Evolutionary conservation across 2,329 filamentous ascomycete species (phyloP).

Genomic region (Pleurostoma richardsiae): DNA sequence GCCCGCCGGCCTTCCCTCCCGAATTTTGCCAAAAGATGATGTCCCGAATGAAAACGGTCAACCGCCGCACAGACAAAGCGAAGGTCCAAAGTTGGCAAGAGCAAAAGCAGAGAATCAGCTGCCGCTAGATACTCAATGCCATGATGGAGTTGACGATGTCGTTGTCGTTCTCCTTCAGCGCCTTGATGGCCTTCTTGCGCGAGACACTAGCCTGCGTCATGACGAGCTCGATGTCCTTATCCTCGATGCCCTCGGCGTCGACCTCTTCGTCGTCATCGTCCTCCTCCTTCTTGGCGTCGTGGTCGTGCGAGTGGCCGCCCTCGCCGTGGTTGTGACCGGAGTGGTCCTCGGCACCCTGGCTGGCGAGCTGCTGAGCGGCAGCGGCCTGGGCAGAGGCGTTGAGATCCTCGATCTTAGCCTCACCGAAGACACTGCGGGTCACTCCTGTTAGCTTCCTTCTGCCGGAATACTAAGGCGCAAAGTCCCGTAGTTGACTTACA

Average conservation of each 20-base stretch:
- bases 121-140: constrained; percentile 76
- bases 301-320: constrained; percentile 22
- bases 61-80: background rate
- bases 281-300: constrained; percentile 69
- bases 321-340: constrained; percentile 55
- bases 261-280: constrained; percentile 96
- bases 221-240: constrained; percentile 99
- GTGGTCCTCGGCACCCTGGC: constrained; percentile 62
- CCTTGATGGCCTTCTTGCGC: constrained; percentile 98
- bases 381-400: constrained; percentile 97
- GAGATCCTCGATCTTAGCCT: constrained; percentile 99
- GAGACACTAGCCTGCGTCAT: constrained; percentile 97
- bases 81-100: background rate
- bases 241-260: constrained; percentile 88
- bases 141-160: constrained; percentile 99
- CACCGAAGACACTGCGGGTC: constrained; percentile 81
- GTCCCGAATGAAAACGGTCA: background rate
- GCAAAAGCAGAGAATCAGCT: background rate
- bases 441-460: constrained; percentile 8
- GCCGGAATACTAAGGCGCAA: background rate
- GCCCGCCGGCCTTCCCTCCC: background rate
- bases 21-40: background rate
- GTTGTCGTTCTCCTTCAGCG: constrained; percentile 98
- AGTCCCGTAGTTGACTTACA: constrained; percentile 57
- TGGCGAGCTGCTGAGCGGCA: constrained; percentile 91